A percentile compares a stretch with the other conserved stretches of the same genome.
These are phyloP conservation scores for Microdochium nivale DNA, from an alignment of 2,329 filamentous ascomycete genomes.

Conservation along the genomic window DNA sequence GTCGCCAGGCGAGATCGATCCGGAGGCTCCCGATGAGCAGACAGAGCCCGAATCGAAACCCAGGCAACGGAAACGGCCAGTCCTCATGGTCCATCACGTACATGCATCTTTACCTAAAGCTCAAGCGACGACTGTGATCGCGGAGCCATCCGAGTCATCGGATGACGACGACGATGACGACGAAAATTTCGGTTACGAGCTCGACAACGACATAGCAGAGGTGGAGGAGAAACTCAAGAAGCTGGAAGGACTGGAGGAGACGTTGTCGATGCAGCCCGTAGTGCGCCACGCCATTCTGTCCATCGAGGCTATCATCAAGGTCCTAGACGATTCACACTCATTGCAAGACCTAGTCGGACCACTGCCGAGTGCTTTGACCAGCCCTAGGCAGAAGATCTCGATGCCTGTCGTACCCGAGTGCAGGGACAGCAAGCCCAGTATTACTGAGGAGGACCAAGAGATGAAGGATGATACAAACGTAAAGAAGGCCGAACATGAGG, in stretches of 20 bases:
- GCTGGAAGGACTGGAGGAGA: slow-evolving; percentile 28
- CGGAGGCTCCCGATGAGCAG: slow-evolving; percentile 2
- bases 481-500: background rate
- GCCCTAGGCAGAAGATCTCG: slow-evolving; percentile 10
- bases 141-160: slow-evolving; percentile 41
- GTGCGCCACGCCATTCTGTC: slow-evolving; percentile 37
- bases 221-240: slow-evolving; percentile 39
- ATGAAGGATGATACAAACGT: slow-evolving; percentile 1
- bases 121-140: slow-evolving; percentile 16
- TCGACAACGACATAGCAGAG: slow-evolving; percentile 43
- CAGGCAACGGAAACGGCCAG: slow-evolving; percentile 2
- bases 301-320: slow-evolving; percentile 37
- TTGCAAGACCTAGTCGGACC: slow-evolving; percentile 33
- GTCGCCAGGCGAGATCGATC: slow-evolving; percentile 3
- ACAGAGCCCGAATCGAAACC: slow-evolving; percentile 5
- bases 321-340: slow-evolving; percentile 35
- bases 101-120: slow-evolving; percentile 32
- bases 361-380: slow-evolving; percentile 24
- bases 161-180: slow-evolving; percentile 46
- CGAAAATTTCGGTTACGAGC: slow-evolving; percentile 40
- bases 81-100: slow-evolving; percentile 15
- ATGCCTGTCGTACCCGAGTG: slow-evolving; percentile 1
- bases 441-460: slow-evolving; percentile 16
- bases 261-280: slow-evolving; percentile 31
- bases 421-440: background rate